Evolutionary conservation across 768 basidiomycete genomes (phyloP).

Genomic region (Sutorius australiensis): DNA sequence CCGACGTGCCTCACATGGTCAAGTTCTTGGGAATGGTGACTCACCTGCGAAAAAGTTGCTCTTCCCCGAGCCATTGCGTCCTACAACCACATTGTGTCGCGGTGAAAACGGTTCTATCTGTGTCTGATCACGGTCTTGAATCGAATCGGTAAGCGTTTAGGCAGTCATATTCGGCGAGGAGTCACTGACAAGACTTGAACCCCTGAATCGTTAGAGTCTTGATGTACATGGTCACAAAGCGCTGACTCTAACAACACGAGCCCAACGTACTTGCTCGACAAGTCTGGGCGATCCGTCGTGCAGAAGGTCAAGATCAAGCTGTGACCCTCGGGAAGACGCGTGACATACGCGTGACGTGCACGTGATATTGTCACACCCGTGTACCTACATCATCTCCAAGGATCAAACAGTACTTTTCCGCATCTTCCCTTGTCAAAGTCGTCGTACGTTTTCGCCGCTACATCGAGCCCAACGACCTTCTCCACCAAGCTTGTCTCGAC

Average conservation of each 20-base stretch:
- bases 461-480: slow-evolving; percentile 54
- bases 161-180: background rate
- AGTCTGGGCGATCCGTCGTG: background rate
- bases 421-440: slow-evolving; percentile 69
- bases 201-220: slow-evolving; percentile 90
- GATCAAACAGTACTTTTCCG: slow-evolving; percentile 76
- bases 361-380: slow-evolving; percentile 21
- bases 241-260: background rate
- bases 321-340: background rate
- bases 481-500: slow-evolving; percentile 61
- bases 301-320: background rate
- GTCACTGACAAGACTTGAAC: slow-evolving; percentile 88
- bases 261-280: background rate
- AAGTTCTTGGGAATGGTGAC: slow-evolving; percentile 19
- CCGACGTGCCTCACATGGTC: background rate
- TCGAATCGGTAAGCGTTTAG: slow-evolving; percentile 3
- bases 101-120: slow-evolving; percentile 94
- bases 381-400: slow-evolving; percentile 45
- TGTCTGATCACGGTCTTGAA: slow-evolving; percentile 76
- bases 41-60: slow-evolving; percentile 96
- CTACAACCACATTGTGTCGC: slow-evolving; percentile 93
- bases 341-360: slow-evolving; percentile 20
- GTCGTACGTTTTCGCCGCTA: slow-evolving; percentile 56
- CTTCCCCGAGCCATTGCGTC: slow-evolving; percentile 96
- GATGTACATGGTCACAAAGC: slow-evolving; percentile 57